Evolutionary conservation across 2,329 filamentous ascomycete species (phyloP).

Genomic region (Monilinia polystroma): DNA sequence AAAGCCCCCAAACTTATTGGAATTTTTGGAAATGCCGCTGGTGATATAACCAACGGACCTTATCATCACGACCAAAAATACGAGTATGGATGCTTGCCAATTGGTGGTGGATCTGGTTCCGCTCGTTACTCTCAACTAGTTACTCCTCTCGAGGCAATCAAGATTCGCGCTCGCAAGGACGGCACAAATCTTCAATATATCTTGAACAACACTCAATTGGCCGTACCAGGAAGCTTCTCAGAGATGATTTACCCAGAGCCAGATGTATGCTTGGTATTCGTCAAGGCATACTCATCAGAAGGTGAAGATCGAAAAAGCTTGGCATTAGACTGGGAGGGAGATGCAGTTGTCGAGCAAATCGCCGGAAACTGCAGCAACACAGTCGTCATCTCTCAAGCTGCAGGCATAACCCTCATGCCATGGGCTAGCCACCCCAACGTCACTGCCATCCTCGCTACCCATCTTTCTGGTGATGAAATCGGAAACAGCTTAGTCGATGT

Average conservation of each 20-base stretch:
- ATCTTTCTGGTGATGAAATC: constrained; percentile 58
- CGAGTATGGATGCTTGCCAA: constrained; percentile 46
- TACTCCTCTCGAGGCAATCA: constrained; percentile 56
- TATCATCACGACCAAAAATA: constrained; percentile 35
- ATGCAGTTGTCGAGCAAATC: constrained; percentile 43
- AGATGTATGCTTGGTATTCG: constrained; percentile 67
- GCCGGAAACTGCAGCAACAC: constrained; percentile 54
- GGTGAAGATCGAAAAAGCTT: constrained; percentile 57
- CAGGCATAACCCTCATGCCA: constrained; percentile 62
- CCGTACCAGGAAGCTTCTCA: constrained; percentile 41
- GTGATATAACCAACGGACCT: constrained; percentile 53
- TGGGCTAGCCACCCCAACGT: constrained; percentile 59
- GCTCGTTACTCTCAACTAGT: constrained; percentile 46
- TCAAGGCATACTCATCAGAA: constrained; percentile 69
- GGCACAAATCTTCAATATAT: constrained; percentile 53
- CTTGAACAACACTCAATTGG: constrained; percentile 40
- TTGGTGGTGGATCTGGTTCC: constrained; percentile 50
- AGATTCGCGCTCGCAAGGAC: constrained; percentile 46
- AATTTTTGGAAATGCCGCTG: constrained; percentile 57
- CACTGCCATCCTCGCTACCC: constrained; percentile 59
- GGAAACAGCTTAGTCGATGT: constrained; percentile 61
- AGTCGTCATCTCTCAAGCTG: constrained; percentile 64
- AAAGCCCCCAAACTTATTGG: constrained; percentile 43
- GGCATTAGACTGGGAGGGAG: constrained; percentile 28
- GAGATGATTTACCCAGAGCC: constrained; percentile 45